phyloP scores from a whole-genome alignment of 2,329 filamentous ascomycete species.

The Corinectria fuckeliana region DNA sequence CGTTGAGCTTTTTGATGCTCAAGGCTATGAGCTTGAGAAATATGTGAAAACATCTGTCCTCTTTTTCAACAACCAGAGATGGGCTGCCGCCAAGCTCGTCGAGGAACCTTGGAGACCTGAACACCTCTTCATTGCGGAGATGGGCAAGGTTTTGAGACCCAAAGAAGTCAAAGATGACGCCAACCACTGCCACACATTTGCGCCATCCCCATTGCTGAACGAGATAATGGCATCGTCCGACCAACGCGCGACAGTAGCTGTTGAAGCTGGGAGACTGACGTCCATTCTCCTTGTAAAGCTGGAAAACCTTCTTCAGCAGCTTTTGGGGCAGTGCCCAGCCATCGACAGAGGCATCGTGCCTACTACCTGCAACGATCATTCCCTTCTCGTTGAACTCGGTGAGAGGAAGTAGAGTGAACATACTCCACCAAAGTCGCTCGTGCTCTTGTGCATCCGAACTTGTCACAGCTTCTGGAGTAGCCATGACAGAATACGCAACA shows the following conservation, averaged over 20 bases:
- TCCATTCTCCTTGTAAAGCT: slow-evolving; percentile 61
- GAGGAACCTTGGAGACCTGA: slow-evolving; percentile 66
- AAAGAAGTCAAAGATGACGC: slow-evolving; percentile 72
- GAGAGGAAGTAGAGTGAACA: slow-evolving; percentile 68
- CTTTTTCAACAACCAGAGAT: slow-evolving; percentile 56
- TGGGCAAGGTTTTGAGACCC: slow-evolving; percentile 67
- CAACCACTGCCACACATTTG: slow-evolving; percentile 62
- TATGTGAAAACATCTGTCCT: slow-evolving; percentile 71
- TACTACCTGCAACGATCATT: slow-evolving; percentile 47
- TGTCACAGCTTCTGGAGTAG: slow-evolving; percentile 42
- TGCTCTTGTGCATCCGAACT: slow-evolving; percentile 54
- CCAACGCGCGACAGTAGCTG: slow-evolving; percentile 65
- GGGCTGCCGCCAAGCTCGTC: slow-evolving; percentile 58
- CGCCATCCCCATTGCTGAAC: slow-evolving; percentile 72
- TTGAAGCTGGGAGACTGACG: slow-evolving; percentile 68
- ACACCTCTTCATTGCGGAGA: slow-evolving; percentile 69
- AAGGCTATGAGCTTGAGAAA: slow-evolving; percentile 69
- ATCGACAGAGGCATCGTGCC: slow-evolving; percentile 47
- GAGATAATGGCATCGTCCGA: slow-evolving; percentile 67
- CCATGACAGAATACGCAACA: slow-evolving; percentile 53
- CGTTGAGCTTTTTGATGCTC: slow-evolving; percentile 59
- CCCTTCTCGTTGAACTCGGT: slow-evolving; percentile 65
- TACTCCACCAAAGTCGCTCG: slow-evolving; percentile 63
- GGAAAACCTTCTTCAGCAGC: slow-evolving; percentile 62
- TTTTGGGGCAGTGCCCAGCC: slow-evolving; percentile 68